Evolutionary conservation across 805 yeast species (phyloP).

Genomic region (Ogataea corticis): DNA sequence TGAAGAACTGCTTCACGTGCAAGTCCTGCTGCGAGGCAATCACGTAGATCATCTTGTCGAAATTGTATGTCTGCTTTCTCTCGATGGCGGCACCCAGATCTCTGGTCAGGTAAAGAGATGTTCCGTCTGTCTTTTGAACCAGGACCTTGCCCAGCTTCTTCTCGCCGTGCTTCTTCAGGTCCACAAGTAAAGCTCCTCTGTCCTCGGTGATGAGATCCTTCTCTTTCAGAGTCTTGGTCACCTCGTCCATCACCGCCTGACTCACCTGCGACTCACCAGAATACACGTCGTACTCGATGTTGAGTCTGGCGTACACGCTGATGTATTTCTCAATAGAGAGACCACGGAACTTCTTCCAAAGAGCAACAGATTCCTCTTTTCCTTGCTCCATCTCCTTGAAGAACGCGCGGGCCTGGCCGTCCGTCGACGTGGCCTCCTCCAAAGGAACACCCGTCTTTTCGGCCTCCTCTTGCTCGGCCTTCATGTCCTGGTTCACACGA

Average conservation of each 20-base stretch:
- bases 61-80: conserved; percentile 79
- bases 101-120: conserved; percentile 90
- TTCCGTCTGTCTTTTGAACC: conserved; percentile 93
- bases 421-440: conserved; percentile 52
- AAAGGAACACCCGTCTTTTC: conserved; percentile 51
- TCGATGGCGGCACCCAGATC: conserved; percentile 96
- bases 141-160: conserved; percentile 92
- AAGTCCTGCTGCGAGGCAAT: conserved; percentile 96
- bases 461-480: conserved; percentile 56
- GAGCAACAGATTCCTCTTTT: conserved; percentile 69
- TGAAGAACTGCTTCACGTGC: conserved; percentile 91
- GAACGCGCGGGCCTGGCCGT: conserved; percentile 82
- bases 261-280: conserved; percentile 97
- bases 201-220: conserved; percentile 78
- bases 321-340: conserved; percentile 83
- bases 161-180: conserved; percentile 71
- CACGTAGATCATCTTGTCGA: conserved; percentile 95
- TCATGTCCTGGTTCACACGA: conserved; percentile 74
- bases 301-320: conserved; percentile 86
- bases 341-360: conserved; percentile 91
- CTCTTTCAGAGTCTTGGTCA: conserved; percentile 60
- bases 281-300: conserved; percentile 83
- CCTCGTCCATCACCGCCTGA: conserved; percentile 65
- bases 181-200: conserved; percentile 87
- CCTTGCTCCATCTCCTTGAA: conserved; percentile 94